Evolutionary conservation across 495 filamentous ascomycete genomes (phyloP).

Genomic region (Penicillium paradoxum): DNA sequence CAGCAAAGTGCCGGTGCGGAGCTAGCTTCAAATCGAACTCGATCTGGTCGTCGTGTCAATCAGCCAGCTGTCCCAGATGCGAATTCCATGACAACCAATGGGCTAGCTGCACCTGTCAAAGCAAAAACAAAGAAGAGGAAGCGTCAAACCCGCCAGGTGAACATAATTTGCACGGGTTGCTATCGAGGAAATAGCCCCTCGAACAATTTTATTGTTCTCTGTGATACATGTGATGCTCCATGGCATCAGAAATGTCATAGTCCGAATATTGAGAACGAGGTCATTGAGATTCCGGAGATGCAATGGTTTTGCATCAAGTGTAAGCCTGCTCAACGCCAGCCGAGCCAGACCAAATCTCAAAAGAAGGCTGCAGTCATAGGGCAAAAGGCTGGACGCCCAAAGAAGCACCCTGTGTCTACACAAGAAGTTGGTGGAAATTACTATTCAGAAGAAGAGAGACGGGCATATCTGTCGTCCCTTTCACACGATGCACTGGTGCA

Average conservation of each 20-base stretch:
- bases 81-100: neutral
- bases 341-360: constrained; percentile 15
- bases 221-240: constrained; percentile 79
- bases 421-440: constrained; percentile 21
- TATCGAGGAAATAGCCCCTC: constrained; percentile 67
- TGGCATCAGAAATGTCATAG: constrained; percentile 94
- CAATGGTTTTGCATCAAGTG: constrained; percentile 80
- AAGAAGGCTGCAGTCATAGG: neutral
- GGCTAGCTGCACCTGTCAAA: neutral
- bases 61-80: neutral
- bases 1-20: neutral
- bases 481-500: constrained; percentile 40
- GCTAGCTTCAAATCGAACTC: constrained; percentile 1
- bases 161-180: constrained; percentile 68
- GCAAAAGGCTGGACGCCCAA: constrained; percentile 1
- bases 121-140: constrained; percentile 35
- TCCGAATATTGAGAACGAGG: constrained; percentile 67
- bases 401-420: neutral
- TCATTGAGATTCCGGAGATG: constrained; percentile 58
- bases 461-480: constrained; percentile 38
- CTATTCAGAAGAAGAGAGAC: constrained; percentile 30
- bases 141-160: constrained; percentile 37
- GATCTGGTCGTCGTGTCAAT: constrained; percentile 1
- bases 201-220: constrained; percentile 88
- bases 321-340: constrained; percentile 36